Evolutionary conservation across 2,329 filamentous ascomycete species (phyloP).

Genomic region (Sphaerulina vaccinii): DNA sequence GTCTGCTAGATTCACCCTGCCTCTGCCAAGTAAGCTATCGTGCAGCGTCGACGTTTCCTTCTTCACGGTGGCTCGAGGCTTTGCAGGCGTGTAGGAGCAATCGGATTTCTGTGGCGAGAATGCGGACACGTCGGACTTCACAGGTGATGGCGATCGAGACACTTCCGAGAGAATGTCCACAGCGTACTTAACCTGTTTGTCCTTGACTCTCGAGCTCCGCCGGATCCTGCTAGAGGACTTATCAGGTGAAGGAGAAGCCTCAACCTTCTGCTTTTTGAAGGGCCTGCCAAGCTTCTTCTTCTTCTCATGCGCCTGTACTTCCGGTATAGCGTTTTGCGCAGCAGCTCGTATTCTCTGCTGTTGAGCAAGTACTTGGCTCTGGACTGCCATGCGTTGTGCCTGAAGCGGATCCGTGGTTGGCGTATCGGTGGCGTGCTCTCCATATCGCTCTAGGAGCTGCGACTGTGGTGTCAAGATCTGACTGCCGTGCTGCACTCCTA

Average conservation of each 20-base stretch:
- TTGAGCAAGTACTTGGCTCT: neutral
- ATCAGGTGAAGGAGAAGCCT: slow-evolving; percentile 1
- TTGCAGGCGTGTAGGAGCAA: slow-evolving; percentile 3
- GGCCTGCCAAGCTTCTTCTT: slow-evolving; percentile 12
- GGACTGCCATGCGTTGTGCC: neutral
- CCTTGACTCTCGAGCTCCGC: slow-evolving; percentile 20
- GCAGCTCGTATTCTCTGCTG: neutral
- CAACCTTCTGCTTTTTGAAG: slow-evolving; percentile 8
- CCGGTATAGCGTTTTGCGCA: slow-evolving; percentile 8
- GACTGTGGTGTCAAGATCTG: neutral
- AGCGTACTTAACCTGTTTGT: slow-evolving; percentile 24
- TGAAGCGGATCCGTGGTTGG: neutral
- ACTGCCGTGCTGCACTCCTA: neutral
- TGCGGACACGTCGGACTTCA: slow-evolving; percentile 18
- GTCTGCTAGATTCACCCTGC: slow-evolving; percentile 12
- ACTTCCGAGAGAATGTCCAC: slow-evolving; percentile 14
- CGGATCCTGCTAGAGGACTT: slow-evolving; percentile 14
- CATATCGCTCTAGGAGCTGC: neutral
- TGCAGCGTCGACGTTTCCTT: neutral
- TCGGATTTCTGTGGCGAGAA: slow-evolving; percentile 21
- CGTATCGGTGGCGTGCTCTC: neutral
- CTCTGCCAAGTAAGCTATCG: neutral
- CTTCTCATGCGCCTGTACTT: slow-evolving; percentile 6
- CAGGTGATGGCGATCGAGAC: slow-evolving; percentile 16
- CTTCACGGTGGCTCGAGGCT: slow-evolving; percentile 1